phyloP scores from a whole-genome alignment of 345 rosid species.

The Balakata baccata region DNA sequence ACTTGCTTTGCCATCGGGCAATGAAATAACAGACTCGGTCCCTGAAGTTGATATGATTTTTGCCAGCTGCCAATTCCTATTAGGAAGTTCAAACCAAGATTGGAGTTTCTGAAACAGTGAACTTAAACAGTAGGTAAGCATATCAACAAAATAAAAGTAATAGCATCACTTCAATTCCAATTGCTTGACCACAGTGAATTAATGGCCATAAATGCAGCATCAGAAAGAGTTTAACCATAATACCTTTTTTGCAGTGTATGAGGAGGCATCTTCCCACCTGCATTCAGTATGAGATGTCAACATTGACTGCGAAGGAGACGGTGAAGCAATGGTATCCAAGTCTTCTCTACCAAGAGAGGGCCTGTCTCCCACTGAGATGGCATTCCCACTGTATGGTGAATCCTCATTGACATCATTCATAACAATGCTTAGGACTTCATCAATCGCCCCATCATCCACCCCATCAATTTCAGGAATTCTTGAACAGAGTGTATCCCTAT shows the following conservation, averaged over 20 bases:
- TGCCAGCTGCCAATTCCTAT: slow-evolving; percentile 87
- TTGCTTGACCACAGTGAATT: slow-evolving; percentile 9
- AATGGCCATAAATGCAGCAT: neutral
- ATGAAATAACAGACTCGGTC: slow-evolving; percentile 58
- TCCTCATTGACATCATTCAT: slow-evolving; percentile 46
- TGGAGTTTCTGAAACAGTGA: slow-evolving; percentile 65
- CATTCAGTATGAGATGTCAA: slow-evolving; percentile 47
- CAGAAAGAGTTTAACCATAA: neutral
- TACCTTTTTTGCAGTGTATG: slow-evolving; percentile 81
- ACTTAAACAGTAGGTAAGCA: slow-evolving; percentile 21
- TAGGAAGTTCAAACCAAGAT: slow-evolving; percentile 79
- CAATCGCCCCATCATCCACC: slow-evolving; percentile 33
- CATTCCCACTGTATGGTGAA: slow-evolving; percentile 65
- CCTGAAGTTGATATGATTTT: slow-evolving; percentile 66
- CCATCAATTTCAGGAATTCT: slow-evolving; percentile 45
- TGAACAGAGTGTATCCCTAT: slow-evolving; percentile 21
- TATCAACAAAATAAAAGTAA: slow-evolving; percentile 7
- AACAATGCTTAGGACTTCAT: slow-evolving; percentile 30
- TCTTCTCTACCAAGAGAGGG: slow-evolving; percentile 45
- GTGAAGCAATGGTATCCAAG: slow-evolving; percentile 36
- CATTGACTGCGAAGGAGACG: slow-evolving; percentile 43
- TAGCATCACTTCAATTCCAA: neutral
- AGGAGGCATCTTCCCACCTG: slow-evolving; percentile 74
- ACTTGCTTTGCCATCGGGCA: slow-evolving; percentile 80
- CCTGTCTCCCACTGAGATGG: slow-evolving; percentile 44